Base-by-base conservation (phyloP, 1,284 basidiomycete species). In the Chondrostereum purpureum region DNA sequence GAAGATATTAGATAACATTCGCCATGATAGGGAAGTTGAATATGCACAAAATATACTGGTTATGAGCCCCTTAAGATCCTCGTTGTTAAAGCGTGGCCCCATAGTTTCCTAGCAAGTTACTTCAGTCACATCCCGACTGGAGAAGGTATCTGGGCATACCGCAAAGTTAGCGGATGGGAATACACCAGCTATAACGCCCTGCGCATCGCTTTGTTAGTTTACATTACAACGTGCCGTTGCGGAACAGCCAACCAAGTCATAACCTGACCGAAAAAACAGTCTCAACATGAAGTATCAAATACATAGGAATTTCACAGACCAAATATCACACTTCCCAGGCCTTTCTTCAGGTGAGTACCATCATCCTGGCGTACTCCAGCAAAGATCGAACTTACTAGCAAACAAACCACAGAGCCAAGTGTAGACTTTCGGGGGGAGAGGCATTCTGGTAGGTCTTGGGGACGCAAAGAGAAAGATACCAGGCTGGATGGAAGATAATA, bases 361-460 rank as follows among this genome's bases (percentile, higher is more conserved):
- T 37, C 24, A 72, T 70, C 50, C 69, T 64, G 50, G 64, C 66
- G 14, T 68, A 57, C 64, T 47, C 67, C 59, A 12, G 45, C 66
- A 65, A 17, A 56, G 14, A 53, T 49, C 31, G 53, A 51, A 49
- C 65, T 53, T 31, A 69, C 64, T 60, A 48, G 74, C 78, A 50
- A 82, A 82, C 45, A 78, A 65, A 19, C 77, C 79, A 54, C 78
- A 80, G 4, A 80, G 63, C 69, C 77, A 78, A n/a, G 77, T 78
- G 59, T 79, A 80, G 16, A 73, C 63, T 58, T 73, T 69, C 11
- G 67, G 66, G 19, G 62, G 53, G 13, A 70, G 59, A 37, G 57
- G 44, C 66, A 68, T 68, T 31, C 27, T 31, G 27, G 27, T 8
- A n/a, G n/a, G 27, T 31, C 27, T 8, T n/a, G 27, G n/a, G n/a